Evolutionary conservation across 2,329 filamentous ascomycete genomes (phyloP).

Genomic region (Sporothrix dimorphospora): DNA sequence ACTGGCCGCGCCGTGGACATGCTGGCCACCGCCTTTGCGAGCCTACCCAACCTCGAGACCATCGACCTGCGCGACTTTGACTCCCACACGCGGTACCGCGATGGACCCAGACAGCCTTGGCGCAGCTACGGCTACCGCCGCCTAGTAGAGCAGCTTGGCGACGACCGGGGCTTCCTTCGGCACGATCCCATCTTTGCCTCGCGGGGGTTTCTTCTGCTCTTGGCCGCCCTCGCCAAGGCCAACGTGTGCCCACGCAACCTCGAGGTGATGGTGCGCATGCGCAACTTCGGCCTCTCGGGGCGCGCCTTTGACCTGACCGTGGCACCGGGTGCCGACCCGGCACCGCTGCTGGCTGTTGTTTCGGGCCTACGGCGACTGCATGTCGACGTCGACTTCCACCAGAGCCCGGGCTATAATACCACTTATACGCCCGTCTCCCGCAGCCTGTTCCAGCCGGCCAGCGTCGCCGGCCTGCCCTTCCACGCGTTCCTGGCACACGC

Average conservation of each 20-base stretch:
- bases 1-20: conserved; percentile 56
- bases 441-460: not conserved
- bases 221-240: conserved; percentile 49
- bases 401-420: not conserved
- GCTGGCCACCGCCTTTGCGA: conserved; percentile 59
- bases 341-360: conserved; percentile 48
- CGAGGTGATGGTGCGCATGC: conserved; percentile 50
- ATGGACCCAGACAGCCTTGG: conserved; percentile 51
- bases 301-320: conserved; percentile 52
- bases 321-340: conserved; percentile 39
- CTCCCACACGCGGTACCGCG: conserved; percentile 53
- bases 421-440: not conserved
- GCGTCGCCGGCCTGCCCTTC: conserved; percentile 29
- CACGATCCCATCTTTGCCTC: conserved; percentile 36
- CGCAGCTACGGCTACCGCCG: conserved; percentile 51
- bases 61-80: conserved; percentile 64
- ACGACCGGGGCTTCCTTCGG: conserved; percentile 40
- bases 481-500: conserved; percentile 46
- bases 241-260: conserved; percentile 45
- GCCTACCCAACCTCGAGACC: conserved; percentile 57
- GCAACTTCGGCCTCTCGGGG: conserved; percentile 42
- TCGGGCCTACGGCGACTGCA: conserved; percentile 51
- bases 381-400: conserved; percentile 38
- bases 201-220: conserved; percentile 46
- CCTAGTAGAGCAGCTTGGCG: conserved; percentile 35